Percentiles rank a stretch among this genome's conserved stretches.
phyloP scores from a whole-genome alignment of 106 monocot species.

The Cymbidium sinense region DNA sequence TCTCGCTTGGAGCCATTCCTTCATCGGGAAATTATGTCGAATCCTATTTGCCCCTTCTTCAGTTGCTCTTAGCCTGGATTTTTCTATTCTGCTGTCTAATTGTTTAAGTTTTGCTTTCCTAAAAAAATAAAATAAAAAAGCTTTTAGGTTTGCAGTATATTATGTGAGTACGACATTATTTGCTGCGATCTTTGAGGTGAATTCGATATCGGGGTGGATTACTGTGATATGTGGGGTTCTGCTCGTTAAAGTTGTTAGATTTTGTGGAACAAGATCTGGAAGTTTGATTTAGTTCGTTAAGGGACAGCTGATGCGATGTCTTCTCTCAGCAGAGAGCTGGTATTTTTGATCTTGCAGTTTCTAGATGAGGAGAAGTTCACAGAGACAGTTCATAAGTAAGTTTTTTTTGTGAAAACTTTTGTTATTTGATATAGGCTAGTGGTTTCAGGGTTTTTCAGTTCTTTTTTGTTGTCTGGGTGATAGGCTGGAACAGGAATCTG shows the following conservation, averaged over 20 bases:
- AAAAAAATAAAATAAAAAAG: too few species aligned
- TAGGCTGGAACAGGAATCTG: constrained; percentile 73
- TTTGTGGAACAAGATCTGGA: constrained; percentile 1
- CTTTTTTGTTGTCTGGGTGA: constrained; percentile 4
- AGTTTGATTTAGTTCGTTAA: not conserved
- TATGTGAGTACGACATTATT: not conserved
- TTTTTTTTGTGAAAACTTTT: not conserved
- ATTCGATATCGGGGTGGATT: not conserved
- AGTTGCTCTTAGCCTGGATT: not conserved
- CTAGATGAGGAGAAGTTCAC: constrained; percentile 58
- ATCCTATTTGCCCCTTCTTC: not conserved
- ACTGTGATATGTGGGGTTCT: not conserved
- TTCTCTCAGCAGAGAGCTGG: constrained; percentile 43
- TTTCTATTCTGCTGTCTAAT: not conserved
- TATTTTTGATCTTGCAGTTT: constrained; percentile 45
- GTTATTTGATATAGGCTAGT: constrained; percentile 2
- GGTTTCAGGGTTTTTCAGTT: constrained; percentile 12
- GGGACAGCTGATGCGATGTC: constrained; percentile 22
- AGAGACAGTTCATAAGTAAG: constrained; percentile 45
- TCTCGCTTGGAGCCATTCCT: not conserved
- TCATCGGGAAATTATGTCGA: not conserved
- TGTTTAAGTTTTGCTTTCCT: not conserved
- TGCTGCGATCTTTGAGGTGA: not conserved
- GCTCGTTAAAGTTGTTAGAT: not conserved
- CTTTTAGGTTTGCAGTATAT: not conserved